phyloP scores from a whole-genome alignment of 176 grass and related monocot species.

The Phyllostachys edulis region DNA sequence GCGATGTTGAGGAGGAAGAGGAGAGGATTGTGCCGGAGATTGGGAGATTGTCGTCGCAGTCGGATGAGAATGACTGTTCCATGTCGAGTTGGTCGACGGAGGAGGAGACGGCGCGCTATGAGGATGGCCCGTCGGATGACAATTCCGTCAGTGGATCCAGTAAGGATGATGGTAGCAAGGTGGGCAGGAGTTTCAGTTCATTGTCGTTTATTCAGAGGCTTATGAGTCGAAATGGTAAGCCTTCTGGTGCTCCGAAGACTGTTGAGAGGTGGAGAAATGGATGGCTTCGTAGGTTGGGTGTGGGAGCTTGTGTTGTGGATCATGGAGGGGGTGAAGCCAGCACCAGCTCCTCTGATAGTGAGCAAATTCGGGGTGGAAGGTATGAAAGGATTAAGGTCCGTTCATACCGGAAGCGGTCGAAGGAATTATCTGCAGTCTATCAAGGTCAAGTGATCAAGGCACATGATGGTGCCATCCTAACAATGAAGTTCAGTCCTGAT shows the following conservation, averaged over 20 bases:
- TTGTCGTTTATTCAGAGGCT: slow-evolving; percentile 47
- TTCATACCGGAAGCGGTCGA: slow-evolving; percentile 54
- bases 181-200: slow-evolving; percentile 43
- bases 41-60: slow-evolving; percentile 35
- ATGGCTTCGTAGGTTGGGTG: slow-evolving; percentile 72
- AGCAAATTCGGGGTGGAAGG: slow-evolving; percentile 38
- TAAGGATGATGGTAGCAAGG: slow-evolving; percentile 34
- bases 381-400: slow-evolving; percentile 64
- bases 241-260: slow-evolving; percentile 31
- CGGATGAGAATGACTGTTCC: slow-evolving; percentile 51
- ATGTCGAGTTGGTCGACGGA: slow-evolving; percentile 62
- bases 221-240: slow-evolving; percentile 39
- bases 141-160: slow-evolving; percentile 51
- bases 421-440: slow-evolving; percentile 80
- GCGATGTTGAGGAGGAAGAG: not conserved
- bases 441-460: slow-evolving; percentile 74
- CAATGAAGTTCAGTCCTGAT: slow-evolving; percentile 88
- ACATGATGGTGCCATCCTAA: slow-evolving; percentile 80
- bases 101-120: slow-evolving; percentile 46
- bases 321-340: slow-evolving; percentile 43
- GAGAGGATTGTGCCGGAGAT: slow-evolving; percentile 25
- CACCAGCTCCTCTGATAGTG: slow-evolving; percentile 46
- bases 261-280: slow-evolving; percentile 51
- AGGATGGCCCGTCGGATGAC: slow-evolving; percentile 38
- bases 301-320: slow-evolving; percentile 38